Evolutionary conservation across 305 asterid species (phyloP).

Genomic region (Fraxinus greggii): DNA sequence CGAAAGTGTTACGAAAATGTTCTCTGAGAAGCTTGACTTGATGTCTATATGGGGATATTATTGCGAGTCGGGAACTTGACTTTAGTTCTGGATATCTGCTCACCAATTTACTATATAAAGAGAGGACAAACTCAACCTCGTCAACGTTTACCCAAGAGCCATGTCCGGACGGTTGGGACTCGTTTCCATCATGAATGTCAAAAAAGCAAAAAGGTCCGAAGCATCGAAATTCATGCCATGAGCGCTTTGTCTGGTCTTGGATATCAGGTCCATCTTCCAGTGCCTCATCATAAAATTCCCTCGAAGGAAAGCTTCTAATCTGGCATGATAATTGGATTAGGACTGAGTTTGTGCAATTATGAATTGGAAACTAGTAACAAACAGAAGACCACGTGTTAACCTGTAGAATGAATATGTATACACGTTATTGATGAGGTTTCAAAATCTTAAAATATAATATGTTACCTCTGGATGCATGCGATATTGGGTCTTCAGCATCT

Average conservation of each 20-base stretch:
- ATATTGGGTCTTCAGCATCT: slow-evolving; percentile 97
- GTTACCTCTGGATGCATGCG: slow-evolving; percentile 98
- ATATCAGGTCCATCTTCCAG: slow-evolving; percentile 90
- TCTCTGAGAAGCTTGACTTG: slow-evolving; percentile 86
- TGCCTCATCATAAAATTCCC: slow-evolving; percentile 76
- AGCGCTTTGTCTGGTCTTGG: slow-evolving; percentile 60
- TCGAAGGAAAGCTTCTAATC: slow-evolving; percentile 97
- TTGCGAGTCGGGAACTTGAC: slow-evolving; percentile 76
- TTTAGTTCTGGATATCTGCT: slow-evolving; percentile 84
- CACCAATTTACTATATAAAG: slow-evolving; percentile 67
- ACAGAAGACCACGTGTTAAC: neutral
- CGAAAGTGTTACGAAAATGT: slow-evolving; percentile 62
- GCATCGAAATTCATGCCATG: slow-evolving; percentile 80
- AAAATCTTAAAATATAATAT: neutral
- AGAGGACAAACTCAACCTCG: slow-evolving; percentile 86
- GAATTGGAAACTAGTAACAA: neutral
- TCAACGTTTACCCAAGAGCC: slow-evolving; percentile 84
- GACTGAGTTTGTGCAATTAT: slow-evolving; percentile 4
- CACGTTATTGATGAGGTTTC: slow-evolving; percentile 9
- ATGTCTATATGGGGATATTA: slow-evolving; percentile 80
- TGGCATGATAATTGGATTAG: slow-evolving; percentile 37
- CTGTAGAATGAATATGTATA: neutral
- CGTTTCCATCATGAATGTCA: slow-evolving; percentile 79
- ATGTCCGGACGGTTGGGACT: slow-evolving; percentile 72
- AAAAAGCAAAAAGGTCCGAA: slow-evolving; percentile 98